These are phyloP conservation scores for Thielaviopsis punctulata DNA, from an alignment of 2,329 filamentous ascomycete genomes.

Conservation along the genomic window DNA sequence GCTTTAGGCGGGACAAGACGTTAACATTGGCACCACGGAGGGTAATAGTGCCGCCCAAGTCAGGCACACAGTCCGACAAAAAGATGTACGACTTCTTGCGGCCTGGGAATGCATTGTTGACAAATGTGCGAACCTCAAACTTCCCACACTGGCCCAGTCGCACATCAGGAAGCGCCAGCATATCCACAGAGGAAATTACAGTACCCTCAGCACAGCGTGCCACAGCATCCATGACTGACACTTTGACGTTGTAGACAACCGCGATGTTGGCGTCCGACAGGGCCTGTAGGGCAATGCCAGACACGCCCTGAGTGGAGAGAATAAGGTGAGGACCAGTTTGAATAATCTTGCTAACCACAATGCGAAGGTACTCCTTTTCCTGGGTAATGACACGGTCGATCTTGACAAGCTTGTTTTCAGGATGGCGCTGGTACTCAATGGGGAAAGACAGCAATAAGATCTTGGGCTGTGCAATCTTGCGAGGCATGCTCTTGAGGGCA, in stretches of 20 bases:
- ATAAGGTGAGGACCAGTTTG: slow-evolving; percentile 71
- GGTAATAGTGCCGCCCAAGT: slow-evolving; percentile 87
- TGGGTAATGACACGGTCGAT: slow-evolving; percentile 91
- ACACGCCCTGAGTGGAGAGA: slow-evolving; percentile 84
- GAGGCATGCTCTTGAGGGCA: slow-evolving; percentile 88
- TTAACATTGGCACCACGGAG: slow-evolving; percentile 63
- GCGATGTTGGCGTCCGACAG: slow-evolving; percentile 78
- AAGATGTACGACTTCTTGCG: slow-evolving; percentile 92
- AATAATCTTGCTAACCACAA: slow-evolving; percentile 80
- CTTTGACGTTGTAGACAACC: slow-evolving; percentile 91
- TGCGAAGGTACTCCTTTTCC: slow-evolving; percentile 81
- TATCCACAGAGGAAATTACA: slow-evolving; percentile 89
- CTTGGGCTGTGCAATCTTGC: slow-evolving; percentile 65
- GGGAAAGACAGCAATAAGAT: slow-evolving; percentile 90
- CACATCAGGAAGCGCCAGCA: slow-evolving; percentile 56
- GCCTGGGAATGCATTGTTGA: slow-evolving; percentile 56
- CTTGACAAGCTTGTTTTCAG: slow-evolving; percentile 85
- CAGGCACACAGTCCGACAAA: slow-evolving; percentile 72
- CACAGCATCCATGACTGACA: slow-evolving; percentile 87
- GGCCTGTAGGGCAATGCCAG: slow-evolving; percentile 76
- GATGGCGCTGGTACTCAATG: slow-evolving; percentile 84
- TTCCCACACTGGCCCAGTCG: slow-evolving; percentile 65
- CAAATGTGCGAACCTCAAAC: slow-evolving; percentile 92
- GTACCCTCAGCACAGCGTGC: slow-evolving; percentile 81
- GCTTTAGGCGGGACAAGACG: slow-evolving; percentile 63